Evolutionary conservation across 2,329 filamentous ascomycete species (phyloP), one percentile per base, ranked within the genome.

Genomic region (Colletotrichum sp.): DNA sequence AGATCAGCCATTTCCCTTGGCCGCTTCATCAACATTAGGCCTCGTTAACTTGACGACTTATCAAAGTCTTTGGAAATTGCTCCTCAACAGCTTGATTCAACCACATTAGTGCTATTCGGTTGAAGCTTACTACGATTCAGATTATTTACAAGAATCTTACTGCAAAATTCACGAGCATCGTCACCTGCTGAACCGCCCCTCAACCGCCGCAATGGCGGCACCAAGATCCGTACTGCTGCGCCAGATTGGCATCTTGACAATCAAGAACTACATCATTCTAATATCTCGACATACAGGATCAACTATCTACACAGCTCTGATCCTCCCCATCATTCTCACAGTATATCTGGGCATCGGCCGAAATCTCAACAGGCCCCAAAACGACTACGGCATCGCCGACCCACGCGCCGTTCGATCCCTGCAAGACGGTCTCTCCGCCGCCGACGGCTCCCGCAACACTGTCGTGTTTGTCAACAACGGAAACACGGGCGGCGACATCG

Each of bases 391-490:
- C 59, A 92, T 98, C 78, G 94, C 93, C 60, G 82, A 88, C 0
- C 83, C 92, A 0, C 87, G 85, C 7, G 88, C 92, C 0, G 85
- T 98, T 74, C 90, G 92, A 74, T 90, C 91, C 15, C 89, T 98
- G 1, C 69, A 16, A 13, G 63, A 69, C 13, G 73, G 69, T 6
- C 65, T 77, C 4, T 30, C 32, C 16, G 64, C 62, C 9, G 69
- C 73, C 28, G 69, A 68, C 15, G 39, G 36, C 28, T 72, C 66
- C 0, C 90, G 94, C 77, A 85, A 94, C 79, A 95, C 91, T 66
- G 87, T 98, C 9, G 93, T 93, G 15, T 95, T 98, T 69, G 92
- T 98, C 73, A 94, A 98, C 82, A 95, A 92, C 84, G 94, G 94
- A 8, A 86, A 91, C 68, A 87, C 87, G 0, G 93, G 92, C 8